Conservation (phyloP, 1,284 basidiomycete genomes). For the Inonotus obliquus region DNA sequence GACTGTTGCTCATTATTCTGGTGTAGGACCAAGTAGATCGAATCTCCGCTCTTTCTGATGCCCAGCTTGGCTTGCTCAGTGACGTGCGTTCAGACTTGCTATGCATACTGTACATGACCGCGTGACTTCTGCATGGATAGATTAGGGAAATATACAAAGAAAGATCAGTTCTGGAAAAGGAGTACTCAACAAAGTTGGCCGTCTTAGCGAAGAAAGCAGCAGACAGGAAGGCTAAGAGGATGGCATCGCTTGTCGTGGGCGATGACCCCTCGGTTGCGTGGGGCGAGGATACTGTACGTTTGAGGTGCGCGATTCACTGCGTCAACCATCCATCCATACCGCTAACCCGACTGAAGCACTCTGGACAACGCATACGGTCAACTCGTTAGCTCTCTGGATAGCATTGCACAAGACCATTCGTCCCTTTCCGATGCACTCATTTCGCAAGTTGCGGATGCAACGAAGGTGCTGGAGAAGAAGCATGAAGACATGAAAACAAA, state of each 20-base stretch:
- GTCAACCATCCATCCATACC: background rate
- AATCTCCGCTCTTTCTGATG: slow-evolving; percentile 43
- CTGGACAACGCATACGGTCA: slow-evolving; percentile 61
- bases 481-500: slow-evolving; percentile 68
- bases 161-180: slow-evolving; percentile 62
- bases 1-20: background rate
- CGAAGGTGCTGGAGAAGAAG: slow-evolving; percentile 54
- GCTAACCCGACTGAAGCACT: slow-evolving; percentile 42
- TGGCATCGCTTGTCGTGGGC: slow-evolving; percentile 53
- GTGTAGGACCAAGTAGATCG: slow-evolving; percentile 37
- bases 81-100: slow-evolving; percentile 41
- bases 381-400: slow-evolving; percentile 55
- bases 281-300: slow-evolving; percentile 46
- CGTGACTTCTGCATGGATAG: slow-evolving; percentile 31
- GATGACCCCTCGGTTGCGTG: slow-evolving; percentile 61
- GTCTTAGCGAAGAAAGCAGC: slow-evolving; percentile 57
- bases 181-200: slow-evolving; percentile 70
- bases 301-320: slow-evolving; percentile 50
- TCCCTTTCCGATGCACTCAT: slow-evolving; percentile 58
- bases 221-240: slow-evolving; percentile 64
- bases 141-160: slow-evolving; percentile 68
- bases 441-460: slow-evolving; percentile 57
- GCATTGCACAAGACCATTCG: slow-evolving; percentile 63
- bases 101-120: background rate
- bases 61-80: slow-evolving; percentile 56